These are phyloP conservation scores for Salisapilia sapeloensis DNA, from an alignment of 352 stramenopile genomes.

Conservation along the genomic window DNA sequence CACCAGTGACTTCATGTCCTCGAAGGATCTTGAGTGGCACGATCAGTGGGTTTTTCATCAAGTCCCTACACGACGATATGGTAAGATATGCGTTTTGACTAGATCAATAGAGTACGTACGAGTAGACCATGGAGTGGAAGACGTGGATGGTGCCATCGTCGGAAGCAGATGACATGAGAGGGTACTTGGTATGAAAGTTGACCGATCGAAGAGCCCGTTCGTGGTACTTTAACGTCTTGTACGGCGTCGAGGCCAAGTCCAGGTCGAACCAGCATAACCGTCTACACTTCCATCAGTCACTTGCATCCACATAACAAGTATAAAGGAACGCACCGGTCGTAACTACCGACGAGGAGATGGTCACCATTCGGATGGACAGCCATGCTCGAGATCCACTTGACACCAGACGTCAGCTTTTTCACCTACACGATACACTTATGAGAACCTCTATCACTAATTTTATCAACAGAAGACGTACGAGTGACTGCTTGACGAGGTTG, in stretches of 20 bases:
- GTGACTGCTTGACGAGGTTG: constrained; percentile 97
- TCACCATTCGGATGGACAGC: constrained; percentile 97
- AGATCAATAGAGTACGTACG: constrained; percentile 32
- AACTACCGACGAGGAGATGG: constrained; percentile 95
- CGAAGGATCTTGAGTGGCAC: constrained; percentile 98
- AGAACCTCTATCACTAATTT: constrained; percentile 1
- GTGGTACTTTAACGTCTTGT: constrained; percentile 99
- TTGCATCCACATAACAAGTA: background rate
- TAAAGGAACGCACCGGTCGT: constrained; percentile 74
- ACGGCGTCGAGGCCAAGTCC: constrained; percentile 94
- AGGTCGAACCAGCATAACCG: constrained; percentile 99
- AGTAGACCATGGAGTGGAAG: constrained; percentile 99
- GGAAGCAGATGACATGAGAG: constrained; percentile 96
- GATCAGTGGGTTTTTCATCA: constrained; percentile 98
- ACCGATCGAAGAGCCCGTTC: constrained; percentile 92
- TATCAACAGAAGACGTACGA: constrained; percentile 11
- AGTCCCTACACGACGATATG: constrained; percentile 78
- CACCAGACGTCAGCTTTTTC: constrained; percentile 95
- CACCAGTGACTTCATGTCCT: constrained; percentile 86
- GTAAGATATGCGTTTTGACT: too few relatives aligned
- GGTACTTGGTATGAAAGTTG: constrained; percentile 91
- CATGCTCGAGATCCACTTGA: constrained; percentile 98
- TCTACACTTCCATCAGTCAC: constrained; percentile 3
- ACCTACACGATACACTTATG: too few relatives aligned
- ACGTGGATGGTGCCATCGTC: constrained; percentile 99